Conservation (phyloP, 306 rosid species). For the Prunus kanzakura region DNA sequence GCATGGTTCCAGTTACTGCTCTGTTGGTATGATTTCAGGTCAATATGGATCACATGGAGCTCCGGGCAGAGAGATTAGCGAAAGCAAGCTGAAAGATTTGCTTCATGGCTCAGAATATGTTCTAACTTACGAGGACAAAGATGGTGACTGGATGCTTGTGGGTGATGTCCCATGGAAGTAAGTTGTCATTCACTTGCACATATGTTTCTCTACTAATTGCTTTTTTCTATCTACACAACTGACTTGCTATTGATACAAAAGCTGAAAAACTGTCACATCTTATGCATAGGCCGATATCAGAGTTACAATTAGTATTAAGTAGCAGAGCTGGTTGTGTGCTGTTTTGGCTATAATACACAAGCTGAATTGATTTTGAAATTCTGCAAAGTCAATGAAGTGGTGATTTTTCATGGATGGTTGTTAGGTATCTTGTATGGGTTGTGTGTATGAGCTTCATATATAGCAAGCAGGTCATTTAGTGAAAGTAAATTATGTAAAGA, state of each 20-base stretch:
- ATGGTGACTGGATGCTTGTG: slow-evolving; percentile 88
- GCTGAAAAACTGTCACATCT: background rate
- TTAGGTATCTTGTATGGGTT: background rate
- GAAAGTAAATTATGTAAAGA: background rate
- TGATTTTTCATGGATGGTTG: background rate
- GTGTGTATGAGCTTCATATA: background rate
- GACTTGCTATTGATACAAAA: background rate
- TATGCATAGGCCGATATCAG: background rate
- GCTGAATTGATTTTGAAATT: background rate
- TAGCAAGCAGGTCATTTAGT: background rate
- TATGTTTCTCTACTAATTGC: slow-evolving; percentile 12
- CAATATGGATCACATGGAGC: slow-evolving; percentile 71
- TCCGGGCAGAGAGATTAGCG: slow-evolving; percentile 61
- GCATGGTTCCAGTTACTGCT: slow-evolving; percentile 63
- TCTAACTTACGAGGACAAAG: slow-evolving; percentile 82
- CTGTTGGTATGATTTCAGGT: slow-evolving; percentile 54
- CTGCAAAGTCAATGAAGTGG: background rate
- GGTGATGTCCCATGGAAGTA: slow-evolving; percentile 94
- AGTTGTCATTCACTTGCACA: slow-evolving; percentile 29
- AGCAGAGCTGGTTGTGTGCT: background rate
- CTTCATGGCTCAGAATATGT: slow-evolving; percentile 91
- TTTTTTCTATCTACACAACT: background rate
- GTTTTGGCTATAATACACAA: background rate
- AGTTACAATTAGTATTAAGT: background rate
- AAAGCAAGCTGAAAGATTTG: slow-evolving; percentile 86